Evolutionary conservation across 2,329 filamentous ascomycete genomes (phyloP).

Genomic region (Paradendryphiella salina): DNA sequence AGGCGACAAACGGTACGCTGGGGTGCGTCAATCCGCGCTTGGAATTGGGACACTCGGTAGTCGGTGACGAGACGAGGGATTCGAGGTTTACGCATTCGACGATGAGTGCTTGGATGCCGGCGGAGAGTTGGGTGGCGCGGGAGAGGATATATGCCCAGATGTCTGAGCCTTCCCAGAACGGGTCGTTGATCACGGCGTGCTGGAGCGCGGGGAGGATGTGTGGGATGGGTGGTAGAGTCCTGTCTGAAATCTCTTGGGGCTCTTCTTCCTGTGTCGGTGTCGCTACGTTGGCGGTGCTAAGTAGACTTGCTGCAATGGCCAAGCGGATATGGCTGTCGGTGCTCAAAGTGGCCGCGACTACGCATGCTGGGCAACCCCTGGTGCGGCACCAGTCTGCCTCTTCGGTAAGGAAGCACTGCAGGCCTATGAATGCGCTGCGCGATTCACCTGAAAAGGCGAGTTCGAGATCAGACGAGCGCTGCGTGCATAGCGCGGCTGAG

Average conservation of each 20-base stretch:
- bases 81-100: conserved; percentile 50
- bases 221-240: conserved; percentile 38
- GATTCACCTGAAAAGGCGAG: conserved; percentile 61
- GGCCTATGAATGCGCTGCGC: conserved; percentile 61
- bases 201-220: conserved; percentile 50
- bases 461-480: conserved; percentile 57
- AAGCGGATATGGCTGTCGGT: conserved; percentile 54
- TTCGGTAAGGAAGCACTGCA: conserved; percentile 61
- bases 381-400: conserved; percentile 63
- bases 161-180: conserved; percentile 48
- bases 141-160: conserved; percentile 51
- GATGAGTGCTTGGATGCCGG: conserved; percentile 53
- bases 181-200: conserved; percentile 48
- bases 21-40: conserved; percentile 30
- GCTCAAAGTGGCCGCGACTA: conserved; percentile 50
- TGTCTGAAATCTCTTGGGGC: background rate
- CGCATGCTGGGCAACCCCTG: conserved; percentile 58
- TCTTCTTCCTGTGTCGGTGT: conserved; percentile 16
- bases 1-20: conserved; percentile 11
- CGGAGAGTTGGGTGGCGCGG: conserved; percentile 49
- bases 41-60: conserved; percentile 20
- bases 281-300: conserved; percentile 29
- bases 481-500: conserved; percentile 53
- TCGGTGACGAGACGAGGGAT: conserved; percentile 44
- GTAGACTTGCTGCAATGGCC: conserved; percentile 53